phyloP scores from a whole-genome alignment of 768 basidiomycete species.

The Mycena vulgaris region DNA sequence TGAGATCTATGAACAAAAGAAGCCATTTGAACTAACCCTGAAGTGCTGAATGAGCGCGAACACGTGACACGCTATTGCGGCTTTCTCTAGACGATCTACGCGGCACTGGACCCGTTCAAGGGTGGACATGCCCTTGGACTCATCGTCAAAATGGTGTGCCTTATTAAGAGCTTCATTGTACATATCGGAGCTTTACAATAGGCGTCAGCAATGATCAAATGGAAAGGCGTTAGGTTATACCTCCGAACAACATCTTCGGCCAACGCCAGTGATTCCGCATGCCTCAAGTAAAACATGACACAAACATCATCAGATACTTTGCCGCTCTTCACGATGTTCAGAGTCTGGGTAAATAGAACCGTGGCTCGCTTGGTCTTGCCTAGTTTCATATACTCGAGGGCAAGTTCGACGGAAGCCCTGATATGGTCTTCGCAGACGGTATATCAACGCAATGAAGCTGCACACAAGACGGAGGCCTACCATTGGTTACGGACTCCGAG shows the following conservation, averaged over 20 bases:
- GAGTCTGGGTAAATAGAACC: conserved; percentile 72
- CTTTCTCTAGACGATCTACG: conserved; percentile 73
- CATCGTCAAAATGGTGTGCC: conserved; percentile 56
- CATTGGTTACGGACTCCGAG: conserved; percentile 58
- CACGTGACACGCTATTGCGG: conserved; percentile 80
- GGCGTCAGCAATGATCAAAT: conserved; percentile 5
- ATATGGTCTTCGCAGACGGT: conserved; percentile 67
- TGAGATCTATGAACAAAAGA: background rate
- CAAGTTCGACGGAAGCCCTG: conserved; percentile 77
- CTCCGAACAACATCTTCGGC: conserved; percentile 73
- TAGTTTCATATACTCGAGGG: conserved; percentile 83
- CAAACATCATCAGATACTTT: conserved; percentile 67
- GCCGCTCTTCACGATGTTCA: conserved; percentile 60
- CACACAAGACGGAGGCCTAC: conserved; percentile 52
- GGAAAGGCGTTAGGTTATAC: conserved; percentile 51
- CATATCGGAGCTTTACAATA: conserved; percentile 56
- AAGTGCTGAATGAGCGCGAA: conserved; percentile 79
- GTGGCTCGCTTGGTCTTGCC: conserved; percentile 82
- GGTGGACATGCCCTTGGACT: conserved; percentile 67
- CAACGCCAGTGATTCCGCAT: conserved; percentile 75
- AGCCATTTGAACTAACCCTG: conserved; percentile 60
- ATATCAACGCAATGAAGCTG: background rate
- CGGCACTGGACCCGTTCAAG: conserved; percentile 72
- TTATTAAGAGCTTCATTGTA: conserved; percentile 75
- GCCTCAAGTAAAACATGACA: conserved; percentile 72